These are phyloP conservation scores for Exserohilum turcica DNA, from an alignment of 2,329 filamentous ascomycete species.

Conservation along the genomic window DNA sequence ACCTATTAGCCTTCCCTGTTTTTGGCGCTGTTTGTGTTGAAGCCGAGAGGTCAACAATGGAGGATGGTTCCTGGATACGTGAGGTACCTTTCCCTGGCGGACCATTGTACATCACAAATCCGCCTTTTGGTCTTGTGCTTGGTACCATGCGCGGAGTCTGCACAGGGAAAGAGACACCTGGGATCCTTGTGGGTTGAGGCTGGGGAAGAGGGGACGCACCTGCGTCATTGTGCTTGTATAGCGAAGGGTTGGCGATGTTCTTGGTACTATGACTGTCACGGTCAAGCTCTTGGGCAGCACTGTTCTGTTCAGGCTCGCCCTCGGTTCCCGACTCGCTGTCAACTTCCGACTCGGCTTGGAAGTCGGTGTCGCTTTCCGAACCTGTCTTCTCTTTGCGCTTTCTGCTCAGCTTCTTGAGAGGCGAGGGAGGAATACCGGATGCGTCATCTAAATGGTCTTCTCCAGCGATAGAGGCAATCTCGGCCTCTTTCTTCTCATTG, in stretches of 20 bases:
- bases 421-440: conserved; percentile 25
- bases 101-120: background rate
- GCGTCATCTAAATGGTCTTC: conserved; percentile 25
- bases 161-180: conserved; percentile 5
- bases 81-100: background rate
- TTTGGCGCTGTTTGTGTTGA: conserved; percentile 3
- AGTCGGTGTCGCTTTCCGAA: conserved; percentile 57
- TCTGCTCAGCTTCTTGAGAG: conserved; percentile 39
- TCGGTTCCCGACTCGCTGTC: conserved; percentile 32
- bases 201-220: conserved; percentile 24
- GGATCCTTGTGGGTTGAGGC: conserved; percentile 4
- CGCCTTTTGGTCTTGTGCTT: background rate
- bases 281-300: conserved; percentile 14
- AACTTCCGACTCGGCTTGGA: conserved; percentile 48
- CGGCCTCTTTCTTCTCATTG: conserved; percentile 36
- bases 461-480: conserved; percentile 14
- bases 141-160: background rate
- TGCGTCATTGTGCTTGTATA: conserved; percentile 29
- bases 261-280: conserved; percentile 10
- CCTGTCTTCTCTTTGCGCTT: conserved; percentile 38
- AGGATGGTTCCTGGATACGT: background rate
- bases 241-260: conserved; percentile 13
- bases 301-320: conserved; percentile 7
- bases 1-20: conserved; percentile 18
- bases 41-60: background rate